A percentile compares a stretch with the other conserved stretches of the same genome.
Conservation (phyloP, 176 grass and related monocot species). For the Triticum turgidum region DNA sequence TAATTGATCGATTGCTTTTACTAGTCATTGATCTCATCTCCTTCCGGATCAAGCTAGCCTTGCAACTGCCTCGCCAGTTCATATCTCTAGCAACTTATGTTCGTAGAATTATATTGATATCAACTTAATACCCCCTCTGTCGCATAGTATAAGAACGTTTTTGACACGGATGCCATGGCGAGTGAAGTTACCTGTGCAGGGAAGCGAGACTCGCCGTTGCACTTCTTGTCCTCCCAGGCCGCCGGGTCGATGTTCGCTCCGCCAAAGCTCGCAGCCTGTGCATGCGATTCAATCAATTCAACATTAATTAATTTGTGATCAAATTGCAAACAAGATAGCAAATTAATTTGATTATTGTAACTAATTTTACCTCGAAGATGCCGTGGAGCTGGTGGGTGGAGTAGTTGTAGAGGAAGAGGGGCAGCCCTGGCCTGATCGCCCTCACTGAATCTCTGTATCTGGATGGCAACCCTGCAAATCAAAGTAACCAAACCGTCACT, state of each 20-base stretch:
- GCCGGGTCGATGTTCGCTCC: conserved; percentile 92
- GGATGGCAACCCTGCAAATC: conserved; percentile 53
- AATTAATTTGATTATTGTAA: neutral
- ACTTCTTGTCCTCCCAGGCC: conserved; percentile 99
- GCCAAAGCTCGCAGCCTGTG: conserved; percentile 90
- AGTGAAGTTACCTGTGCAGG: conserved; percentile 9
- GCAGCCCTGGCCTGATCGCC: conserved; percentile 86
- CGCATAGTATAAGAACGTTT: too few relatives aligned
- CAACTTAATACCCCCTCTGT: neutral
- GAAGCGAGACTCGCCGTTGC: conserved; percentile 91
- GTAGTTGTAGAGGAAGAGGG: conserved; percentile 99
- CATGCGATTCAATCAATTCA: neutral
- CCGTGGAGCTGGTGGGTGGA: conserved; percentile 98
- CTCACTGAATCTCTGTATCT: conserved; percentile 96
- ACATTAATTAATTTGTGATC: neutral
- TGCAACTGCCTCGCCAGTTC: neutral
- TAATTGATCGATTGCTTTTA: neutral
- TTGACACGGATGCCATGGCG: too few relatives aligned
- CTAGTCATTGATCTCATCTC: neutral
- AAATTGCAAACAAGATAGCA: neutral
- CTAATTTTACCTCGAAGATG: conserved; percentile 73
- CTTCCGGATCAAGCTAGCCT: neutral
- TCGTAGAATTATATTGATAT: neutral
- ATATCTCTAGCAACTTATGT: neutral
- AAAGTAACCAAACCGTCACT: neutral